A percentile compares a stretch with the other conserved stretches of the same genome.
Conservation (phyloP, 228 moss, liverwort and hornwort genomes). For the Sphagnum fallax region DNA sequence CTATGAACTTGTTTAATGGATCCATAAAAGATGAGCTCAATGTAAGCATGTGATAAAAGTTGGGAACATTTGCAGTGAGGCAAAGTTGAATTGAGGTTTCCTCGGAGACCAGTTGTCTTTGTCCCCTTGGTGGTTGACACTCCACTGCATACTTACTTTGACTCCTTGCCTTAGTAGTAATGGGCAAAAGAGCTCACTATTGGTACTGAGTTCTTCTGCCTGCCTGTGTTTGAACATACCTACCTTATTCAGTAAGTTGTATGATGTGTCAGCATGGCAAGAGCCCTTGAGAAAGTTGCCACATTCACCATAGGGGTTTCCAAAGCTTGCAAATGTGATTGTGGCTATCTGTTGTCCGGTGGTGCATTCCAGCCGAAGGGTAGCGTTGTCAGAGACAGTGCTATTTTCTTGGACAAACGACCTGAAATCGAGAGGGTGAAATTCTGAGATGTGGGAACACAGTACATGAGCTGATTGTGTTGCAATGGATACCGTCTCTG, state of each 20-base stretch:
- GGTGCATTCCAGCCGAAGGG: conserved; percentile 53
- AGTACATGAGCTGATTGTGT: conserved; percentile 14
- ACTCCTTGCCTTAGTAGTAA: not conserved
- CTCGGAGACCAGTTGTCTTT: too few species aligned
- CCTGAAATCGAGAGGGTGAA: conserved; percentile 29
- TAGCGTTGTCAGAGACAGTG: conserved; percentile 14
- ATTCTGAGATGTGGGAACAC: conserved; percentile 54
- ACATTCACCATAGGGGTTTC: conserved; percentile 57
- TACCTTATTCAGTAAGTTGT: not conserved
- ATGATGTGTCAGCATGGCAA: conserved; percentile 50
- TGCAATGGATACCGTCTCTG: conserved; percentile 31
- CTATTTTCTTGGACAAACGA: conserved; percentile 26
- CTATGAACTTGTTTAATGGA: too few species aligned
- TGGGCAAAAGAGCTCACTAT: not conserved
- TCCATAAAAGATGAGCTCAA: too few species aligned
- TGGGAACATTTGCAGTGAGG: too few species aligned
- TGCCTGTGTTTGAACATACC: not conserved
- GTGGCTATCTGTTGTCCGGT: conserved; percentile 50
- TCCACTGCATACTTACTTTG: not conserved
- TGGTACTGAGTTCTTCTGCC: not conserved
- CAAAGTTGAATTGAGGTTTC: too few species aligned
- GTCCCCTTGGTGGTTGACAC: too few species aligned
- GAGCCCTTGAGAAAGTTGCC: conserved; percentile 38
- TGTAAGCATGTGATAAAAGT: too few species aligned
- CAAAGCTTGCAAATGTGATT: conserved; percentile 66